These are phyloP conservation scores for Globisporangium emineosum DNA, from an alignment of 352 stramenopile genomes.

Conservation along the genomic window DNA sequence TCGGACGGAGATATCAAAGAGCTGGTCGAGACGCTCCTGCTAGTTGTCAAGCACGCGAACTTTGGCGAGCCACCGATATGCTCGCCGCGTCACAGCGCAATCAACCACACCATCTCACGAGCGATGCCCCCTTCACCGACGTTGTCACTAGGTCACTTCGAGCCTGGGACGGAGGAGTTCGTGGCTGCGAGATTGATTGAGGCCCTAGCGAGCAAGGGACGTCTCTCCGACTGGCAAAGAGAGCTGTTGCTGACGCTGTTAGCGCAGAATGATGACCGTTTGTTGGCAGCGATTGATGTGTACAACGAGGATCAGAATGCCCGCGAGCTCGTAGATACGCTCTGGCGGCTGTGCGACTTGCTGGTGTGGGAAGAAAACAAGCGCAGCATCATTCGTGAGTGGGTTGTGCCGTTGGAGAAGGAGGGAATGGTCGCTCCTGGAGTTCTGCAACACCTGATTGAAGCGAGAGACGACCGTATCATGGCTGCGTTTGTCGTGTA, in stretches of 20 bases:
- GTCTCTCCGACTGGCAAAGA: conserved; percentile 50
- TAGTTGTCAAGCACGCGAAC: conserved; percentile 79
- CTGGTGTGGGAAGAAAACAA: conserved; percentile 59
- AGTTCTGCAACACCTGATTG: conserved; percentile 41
- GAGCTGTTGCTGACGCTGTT: conserved; percentile 55
- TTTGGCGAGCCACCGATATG: conserved; percentile 37
- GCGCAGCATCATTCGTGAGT: conserved; percentile 43
- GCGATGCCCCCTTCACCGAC: conserved; percentile 5
- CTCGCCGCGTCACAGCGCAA: conserved; percentile 19
- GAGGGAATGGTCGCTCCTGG: conserved; percentile 27
- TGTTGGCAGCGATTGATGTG: conserved; percentile 54
- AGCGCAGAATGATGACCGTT: conserved; percentile 37
- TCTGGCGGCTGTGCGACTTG: conserved; percentile 59
- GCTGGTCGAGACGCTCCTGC: conserved; percentile 71
- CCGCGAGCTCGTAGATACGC: conserved; percentile 49
- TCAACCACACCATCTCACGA: background rate
- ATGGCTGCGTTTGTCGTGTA: conserved; percentile 66
- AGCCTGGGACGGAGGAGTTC: conserved; percentile 21
- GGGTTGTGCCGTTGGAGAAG: conserved; percentile 46
- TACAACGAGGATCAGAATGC: conserved; percentile 47
- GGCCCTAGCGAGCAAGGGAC: conserved; percentile 29
- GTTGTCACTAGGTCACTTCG: conserved; percentile 11
- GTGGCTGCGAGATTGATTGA: conserved; percentile 32
- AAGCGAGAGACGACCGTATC: conserved; percentile 56
- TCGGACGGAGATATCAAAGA: conserved; percentile 71